Base-by-base conservation (phyloP, 1,139 yeast species). In the Debaryomyces udenii region DNA sequence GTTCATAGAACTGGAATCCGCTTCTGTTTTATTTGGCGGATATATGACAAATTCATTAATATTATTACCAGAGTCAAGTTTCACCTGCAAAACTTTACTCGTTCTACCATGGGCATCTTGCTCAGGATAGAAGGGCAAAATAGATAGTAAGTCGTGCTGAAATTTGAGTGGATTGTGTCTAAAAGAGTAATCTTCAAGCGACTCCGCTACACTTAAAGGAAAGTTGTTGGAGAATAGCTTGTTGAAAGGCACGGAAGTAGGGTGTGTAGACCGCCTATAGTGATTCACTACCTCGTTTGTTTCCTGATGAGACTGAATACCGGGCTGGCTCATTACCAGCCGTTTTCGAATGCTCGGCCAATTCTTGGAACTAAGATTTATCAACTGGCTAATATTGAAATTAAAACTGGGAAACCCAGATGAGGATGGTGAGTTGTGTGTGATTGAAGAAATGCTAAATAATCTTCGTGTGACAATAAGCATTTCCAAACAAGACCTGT, bases 41-140 rank as follows among this genome's bases (percentile, higher is more conserved):
- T 70, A 66, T 2, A 83, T 78, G 39, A 74, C 76, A 54, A 81
- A 79, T 57, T 84, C 93, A 52, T 84, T 84, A 35, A 85, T 82
- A 46, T 64, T 74, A 38, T 79, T 58, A 1, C 68, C 67, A 2
- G 62, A 46, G 6, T 62, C 61, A 2, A 81, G 62, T 14, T 60
- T 56, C 0, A 73, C 65, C 38, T 63, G 62, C 6, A 73, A 37
- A 1, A 69, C 67, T 30, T 64, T 53, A 2, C 70, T 60, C 3
- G 59, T 45, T 13, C 71, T 44, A 1, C 76, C 76, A 4, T 33
- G 6, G 1, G 48, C 11, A 41, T 70, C 74, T 2, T 59, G 44
- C 7, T 57, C 37, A 1, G 76, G 76, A 43, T 56, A 70, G 41
- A 72, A 71, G 15, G 77, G 75, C 9, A 73, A 56, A 3, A 68